Conservation (phyloP, 768 basidiomycete genomes). For the Leucocoprinus leucothites region DNA sequence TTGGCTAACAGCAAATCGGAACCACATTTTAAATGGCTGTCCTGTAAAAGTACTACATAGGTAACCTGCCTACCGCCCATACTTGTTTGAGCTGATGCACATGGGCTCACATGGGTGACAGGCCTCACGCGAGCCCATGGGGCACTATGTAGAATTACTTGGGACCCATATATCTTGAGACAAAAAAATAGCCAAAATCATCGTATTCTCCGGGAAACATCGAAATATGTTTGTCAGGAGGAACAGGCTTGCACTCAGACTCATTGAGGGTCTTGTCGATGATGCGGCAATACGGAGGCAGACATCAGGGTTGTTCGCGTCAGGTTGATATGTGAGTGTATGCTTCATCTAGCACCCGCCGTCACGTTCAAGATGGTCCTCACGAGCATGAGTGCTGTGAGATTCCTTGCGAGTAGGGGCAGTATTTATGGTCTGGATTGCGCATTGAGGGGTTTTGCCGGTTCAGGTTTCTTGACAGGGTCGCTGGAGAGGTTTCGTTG, state of each 20-base stretch:
- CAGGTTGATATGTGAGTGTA: slow-evolving; percentile 87
- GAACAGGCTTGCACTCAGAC: slow-evolving; percentile 94
- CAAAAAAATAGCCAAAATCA: too few relatives aligned
- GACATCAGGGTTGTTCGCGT: slow-evolving; percentile 75
- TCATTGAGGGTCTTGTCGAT: slow-evolving; percentile 88
- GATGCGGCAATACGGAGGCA: slow-evolving; percentile 86
- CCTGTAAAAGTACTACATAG: too few relatives aligned
- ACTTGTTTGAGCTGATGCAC: too few relatives aligned
- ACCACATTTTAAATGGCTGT: too few relatives aligned
- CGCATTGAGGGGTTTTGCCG: slow-evolving; percentile 92
- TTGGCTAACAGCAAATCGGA: too few relatives aligned
- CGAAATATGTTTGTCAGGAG: slow-evolving; percentile 97
- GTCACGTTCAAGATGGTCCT: slow-evolving; percentile 97
- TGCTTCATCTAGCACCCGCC: slow-evolving; percentile 95
- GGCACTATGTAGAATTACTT: too few relatives aligned
- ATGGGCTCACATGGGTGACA: too few relatives aligned
- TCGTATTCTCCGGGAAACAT: too few relatives aligned
- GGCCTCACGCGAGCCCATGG: too few relatives aligned
- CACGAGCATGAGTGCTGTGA: slow-evolving; percentile 97
- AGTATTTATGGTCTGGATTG: slow-evolving; percentile 91
- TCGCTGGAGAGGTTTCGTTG: slow-evolving; percentile 52
- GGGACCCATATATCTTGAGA: too few relatives aligned
- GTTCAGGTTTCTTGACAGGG: slow-evolving; percentile 94
- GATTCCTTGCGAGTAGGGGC: slow-evolving; percentile 95
- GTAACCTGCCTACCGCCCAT: too few relatives aligned